Base-by-base conservation (phyloP, 2,329 filamentous ascomycete species). In the Trichoderma semiorbis region DNA sequence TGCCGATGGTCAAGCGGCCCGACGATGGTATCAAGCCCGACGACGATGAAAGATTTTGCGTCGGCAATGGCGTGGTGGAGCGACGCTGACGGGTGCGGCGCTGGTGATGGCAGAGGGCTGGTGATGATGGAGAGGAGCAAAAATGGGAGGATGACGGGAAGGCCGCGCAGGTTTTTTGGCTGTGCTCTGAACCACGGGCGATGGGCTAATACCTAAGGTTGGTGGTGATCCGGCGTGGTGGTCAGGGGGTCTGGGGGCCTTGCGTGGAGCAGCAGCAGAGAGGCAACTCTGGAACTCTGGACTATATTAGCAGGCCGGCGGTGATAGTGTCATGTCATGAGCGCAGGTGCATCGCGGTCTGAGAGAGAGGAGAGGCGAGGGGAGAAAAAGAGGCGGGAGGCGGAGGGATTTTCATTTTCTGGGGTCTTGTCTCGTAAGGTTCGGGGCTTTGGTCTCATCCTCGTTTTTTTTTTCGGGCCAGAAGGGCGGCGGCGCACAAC, bases 401-500 rank as follows among this genome's bases (percentile, higher is more conserved):
- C 68, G 77, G 78, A 74, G 77, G 76, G 74, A 75, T 77, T 77
- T 78, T 76, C 75, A 76, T 77, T 75, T 75, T 76, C 74, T 75
- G 75, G 78, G 77, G 77, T 75, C 76, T 75, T 81, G 79, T 81
- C 80, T 81, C 78, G 79, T 78, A 78, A 75, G 76, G 75, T 80
- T 80, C 79, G 79, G 78, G 78, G 78, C 79, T 76, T 79, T 81
- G 78, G 80, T 81, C 78, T 81, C 78, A 81, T 82, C 80, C 79
- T 80, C 78, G 79, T 60, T 80, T 79, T 79, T 79, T 79, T 77
- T 81, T 77, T 80, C 79, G 79, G 80, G 79, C 79, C 79, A 77
- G 77, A 78, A 69, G 79, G 80, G 80, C 80, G 79, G 80, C 80
- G 79, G 80, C 80, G 78, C 80, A 81, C 79, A 79, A 77, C 75